Conservation (phyloP, 1,139 yeast genomes). For the Hyphopichia wangnamkhiaoensis region DNA sequence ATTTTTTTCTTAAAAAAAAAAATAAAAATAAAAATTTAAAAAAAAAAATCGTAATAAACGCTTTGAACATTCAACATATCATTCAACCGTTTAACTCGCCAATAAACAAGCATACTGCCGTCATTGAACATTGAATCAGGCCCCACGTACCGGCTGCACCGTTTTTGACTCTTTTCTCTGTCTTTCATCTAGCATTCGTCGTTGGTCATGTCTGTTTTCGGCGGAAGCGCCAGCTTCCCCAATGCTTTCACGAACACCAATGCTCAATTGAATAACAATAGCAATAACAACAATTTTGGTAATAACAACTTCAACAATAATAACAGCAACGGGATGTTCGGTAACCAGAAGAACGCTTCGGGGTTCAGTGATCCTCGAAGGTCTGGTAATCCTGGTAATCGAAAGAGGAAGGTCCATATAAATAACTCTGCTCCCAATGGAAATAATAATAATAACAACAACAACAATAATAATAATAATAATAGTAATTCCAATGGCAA, state of each 20-base stretch:
- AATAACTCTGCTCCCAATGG: not conserved
- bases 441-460: not conserved
- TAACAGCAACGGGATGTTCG: not conserved
- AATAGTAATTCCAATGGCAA: constrained; percentile 6
- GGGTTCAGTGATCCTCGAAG: not conserved
- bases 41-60: not conserved
- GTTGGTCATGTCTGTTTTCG: constrained; percentile 25
- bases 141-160: no score
- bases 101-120: not conserved
- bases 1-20: not conserved
- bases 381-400: not conserved
- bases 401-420: constrained; percentile 1
- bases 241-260: constrained; percentile 6
- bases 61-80: not conserved
- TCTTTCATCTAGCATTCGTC: not conserved
- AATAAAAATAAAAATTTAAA: not conserved
- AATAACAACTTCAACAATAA: not conserved
- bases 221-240: constrained; percentile 13
- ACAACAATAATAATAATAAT: constrained; percentile 1
- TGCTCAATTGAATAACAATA: constrained; percentile 8
- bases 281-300: not conserved
- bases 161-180: not conserved
- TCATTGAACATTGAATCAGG: no score
- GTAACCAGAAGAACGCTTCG: not conserved
- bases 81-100: not conserved